Percentiles rank a stretch among this genome's conserved stretches.
These are phyloP conservation scores for Trichosporon faecale DNA, from an alignment of 1,284 basidiomycete species.

Conservation along the genomic window DNA sequence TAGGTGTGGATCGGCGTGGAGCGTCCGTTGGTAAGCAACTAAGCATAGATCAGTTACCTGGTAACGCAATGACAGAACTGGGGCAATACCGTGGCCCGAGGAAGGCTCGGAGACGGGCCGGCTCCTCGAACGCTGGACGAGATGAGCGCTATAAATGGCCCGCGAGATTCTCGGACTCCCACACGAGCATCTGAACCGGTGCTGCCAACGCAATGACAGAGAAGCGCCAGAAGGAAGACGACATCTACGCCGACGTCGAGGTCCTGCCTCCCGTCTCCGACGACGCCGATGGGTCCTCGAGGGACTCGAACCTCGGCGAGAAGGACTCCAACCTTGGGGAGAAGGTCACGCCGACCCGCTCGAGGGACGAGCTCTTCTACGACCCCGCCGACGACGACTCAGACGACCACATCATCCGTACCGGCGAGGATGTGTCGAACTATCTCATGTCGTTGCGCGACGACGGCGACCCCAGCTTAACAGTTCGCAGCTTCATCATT, in stretches of 20 bases:
- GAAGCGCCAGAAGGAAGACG: not conserved
- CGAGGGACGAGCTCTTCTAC: not conserved
- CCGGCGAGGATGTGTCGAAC: conserved; percentile 61
- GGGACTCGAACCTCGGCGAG: not conserved
- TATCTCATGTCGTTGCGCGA: conserved; percentile 62
- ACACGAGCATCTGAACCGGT: not conserved
- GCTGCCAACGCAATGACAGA: not conserved
- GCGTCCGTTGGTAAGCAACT: not conserved
- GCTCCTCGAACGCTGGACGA: no score
- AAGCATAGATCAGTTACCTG: not conserved
- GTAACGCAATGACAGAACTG: not conserved
- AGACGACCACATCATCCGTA: conserved; percentile 26
- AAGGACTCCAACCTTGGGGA: not conserved
- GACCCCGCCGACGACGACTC: not conserved
- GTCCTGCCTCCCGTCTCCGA: not conserved
- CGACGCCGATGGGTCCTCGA: not conserved
- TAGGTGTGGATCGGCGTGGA: not conserved
- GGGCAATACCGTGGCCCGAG: not conserved
- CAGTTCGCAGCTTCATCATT: conserved; percentile 60
- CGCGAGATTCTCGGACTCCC: not conserved
- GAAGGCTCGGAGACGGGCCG: no score
- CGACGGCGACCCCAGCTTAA: conserved; percentile 61
- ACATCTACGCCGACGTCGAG: not conserved
- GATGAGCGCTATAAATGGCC: not conserved
- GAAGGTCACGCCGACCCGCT: not conserved